Conservation (phyloP, 1,139 yeast genomes). For the Yamadazyma oceani region DNA sequence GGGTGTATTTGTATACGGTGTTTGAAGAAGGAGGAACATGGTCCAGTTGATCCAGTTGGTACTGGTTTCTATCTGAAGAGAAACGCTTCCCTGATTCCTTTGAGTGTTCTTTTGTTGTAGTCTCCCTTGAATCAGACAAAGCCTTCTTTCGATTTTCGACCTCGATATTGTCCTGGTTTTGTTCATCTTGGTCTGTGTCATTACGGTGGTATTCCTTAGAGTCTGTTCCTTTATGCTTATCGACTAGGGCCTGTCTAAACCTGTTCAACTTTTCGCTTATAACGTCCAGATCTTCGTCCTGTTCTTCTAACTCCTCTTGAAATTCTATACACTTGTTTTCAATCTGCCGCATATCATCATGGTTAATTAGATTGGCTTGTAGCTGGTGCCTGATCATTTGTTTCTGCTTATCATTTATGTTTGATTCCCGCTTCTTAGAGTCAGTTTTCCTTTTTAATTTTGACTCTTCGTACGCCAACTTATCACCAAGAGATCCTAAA, state of each 20-base stretch:
- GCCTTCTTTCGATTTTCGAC: no score
- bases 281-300: conserved; percentile 30
- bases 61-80: no score
- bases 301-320: conserved; percentile 56
- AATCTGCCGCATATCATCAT: conserved; percentile 47
- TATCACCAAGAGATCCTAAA: conserved; percentile 26
- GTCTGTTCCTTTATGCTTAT: background rate
- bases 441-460: conserved; percentile 16
- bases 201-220: no score
- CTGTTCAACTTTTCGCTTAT: conserved; percentile 23
- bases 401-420: conserved; percentile 12
- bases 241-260: conserved; percentile 23
- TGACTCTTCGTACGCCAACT: conserved; percentile 6
- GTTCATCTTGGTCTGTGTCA: background rate
- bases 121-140: no score
- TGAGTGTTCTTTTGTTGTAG: no score
- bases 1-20: no score
- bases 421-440: conserved; percentile 11
- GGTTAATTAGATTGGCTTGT: conserved; percentile 37
- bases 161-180: no score
- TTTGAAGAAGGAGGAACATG: no score
- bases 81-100: no score
- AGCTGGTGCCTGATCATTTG: conserved; percentile 18
- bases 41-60: no score
- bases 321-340: conserved; percentile 58